Base-by-base conservation (phyloP, 2,329 filamentous ascomycete species). In the Fusarium sp. region DNA sequence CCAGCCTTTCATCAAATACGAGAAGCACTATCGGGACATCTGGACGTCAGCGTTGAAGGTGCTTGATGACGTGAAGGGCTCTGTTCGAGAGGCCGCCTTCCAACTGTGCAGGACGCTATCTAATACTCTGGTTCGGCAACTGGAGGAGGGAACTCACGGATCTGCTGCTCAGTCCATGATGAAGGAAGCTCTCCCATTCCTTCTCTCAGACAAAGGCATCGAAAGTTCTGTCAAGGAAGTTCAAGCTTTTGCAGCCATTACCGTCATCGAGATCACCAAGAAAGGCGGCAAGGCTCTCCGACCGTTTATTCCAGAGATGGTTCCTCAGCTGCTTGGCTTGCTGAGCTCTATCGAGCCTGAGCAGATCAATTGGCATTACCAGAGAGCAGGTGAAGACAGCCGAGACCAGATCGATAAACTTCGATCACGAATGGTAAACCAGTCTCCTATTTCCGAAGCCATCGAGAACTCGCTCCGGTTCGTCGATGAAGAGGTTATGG, bases 61-160 rank as follows among this genome's bases (percentile, higher is more conserved):
- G 0, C 81, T 98, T 6, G 95, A 99, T 74, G 95, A 99, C 74
- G 96, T 98, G 75, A 99, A 99, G 74, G 90, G 90, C 7, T 93
- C 90, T 1, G 95, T 99, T 5, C 86, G 95, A 47, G 83, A 85
- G 32, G 91, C 93, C 2, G 95, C 95, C 1, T 83, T 93, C 41
- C 88, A 88, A 58, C 83, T 99, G 5, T 96, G 93, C 70, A 89
- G 93, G 74, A 87, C 88, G 1, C 82, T 99, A 32, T 96, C 93
- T 1, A 93, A 91, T 48, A 91, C 91, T 13, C 84, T 98, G 12
- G 92, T 96, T 4, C 88, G 93, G 26, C 91, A 93, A 58, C 84
- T 97, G 2, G 92, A 97, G 74, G 88, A 92, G 40, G 91, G 91
- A 34, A 88, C 89, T 50, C 83, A 85, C 26, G 83, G 87, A 0